Percentiles rank a stretch among this genome's conserved stretches.
Conservation (phyloP, 495 filamentous ascomycete genomes). For the Massariosphaeria phaeospora region DNA sequence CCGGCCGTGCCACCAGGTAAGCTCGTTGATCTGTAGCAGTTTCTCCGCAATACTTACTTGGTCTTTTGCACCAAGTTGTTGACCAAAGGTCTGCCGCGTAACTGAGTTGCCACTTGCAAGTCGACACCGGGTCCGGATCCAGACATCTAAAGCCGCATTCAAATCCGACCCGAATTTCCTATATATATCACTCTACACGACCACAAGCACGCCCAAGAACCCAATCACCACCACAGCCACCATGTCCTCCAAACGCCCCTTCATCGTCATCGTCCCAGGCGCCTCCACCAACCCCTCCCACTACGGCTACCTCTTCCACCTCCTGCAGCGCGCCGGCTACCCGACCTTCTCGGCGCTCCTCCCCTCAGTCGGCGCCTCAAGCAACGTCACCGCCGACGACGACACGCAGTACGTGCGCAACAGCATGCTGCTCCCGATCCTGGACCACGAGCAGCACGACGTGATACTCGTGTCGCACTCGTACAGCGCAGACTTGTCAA, state of each 20-base stretch:
- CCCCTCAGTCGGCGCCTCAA: slow-evolving; percentile 9
- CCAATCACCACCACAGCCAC: no score
- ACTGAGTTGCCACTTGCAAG: no score
- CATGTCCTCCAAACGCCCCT: slow-evolving; percentile 20
- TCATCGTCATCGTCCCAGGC: slow-evolving; percentile 18
- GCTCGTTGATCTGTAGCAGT: no score
- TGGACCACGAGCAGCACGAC: slow-evolving; percentile 19
- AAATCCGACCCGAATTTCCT: no score
- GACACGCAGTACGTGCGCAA: slow-evolving; percentile 8
- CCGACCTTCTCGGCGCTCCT: slow-evolving; percentile 11
- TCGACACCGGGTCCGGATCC: no score
- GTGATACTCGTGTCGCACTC: slow-evolving; percentile 21
- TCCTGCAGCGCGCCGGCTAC: slow-evolving; percentile 15
- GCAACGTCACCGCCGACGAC: slow-evolving; percentile 8
- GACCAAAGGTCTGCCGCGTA: no score
- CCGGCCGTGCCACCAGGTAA: no score
- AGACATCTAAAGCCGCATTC: no score
- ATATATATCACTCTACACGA: no score
- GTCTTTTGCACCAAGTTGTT: no score
- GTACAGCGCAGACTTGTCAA: slow-evolving; percentile 5
- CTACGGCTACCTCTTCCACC: slow-evolving; percentile 14
- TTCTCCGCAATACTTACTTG: no score
- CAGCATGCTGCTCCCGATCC: slow-evolving; percentile 11
- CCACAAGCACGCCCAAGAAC: no score
- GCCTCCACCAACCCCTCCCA: slow-evolving; percentile 13